Base-by-base conservation (phyloP, 2,329 filamentous ascomycete species). In the Penicillium sp. region DNA sequence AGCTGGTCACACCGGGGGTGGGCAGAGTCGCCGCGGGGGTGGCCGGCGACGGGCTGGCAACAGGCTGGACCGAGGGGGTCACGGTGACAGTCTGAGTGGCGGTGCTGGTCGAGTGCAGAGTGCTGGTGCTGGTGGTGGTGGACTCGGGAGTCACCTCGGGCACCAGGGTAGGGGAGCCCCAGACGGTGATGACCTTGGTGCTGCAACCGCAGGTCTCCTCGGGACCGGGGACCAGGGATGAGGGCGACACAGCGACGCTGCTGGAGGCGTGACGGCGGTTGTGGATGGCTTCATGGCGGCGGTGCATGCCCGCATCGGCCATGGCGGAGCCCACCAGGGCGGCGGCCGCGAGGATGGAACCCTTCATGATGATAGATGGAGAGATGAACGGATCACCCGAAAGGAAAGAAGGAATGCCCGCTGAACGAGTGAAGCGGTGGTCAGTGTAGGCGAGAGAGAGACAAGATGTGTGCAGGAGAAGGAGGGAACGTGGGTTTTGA, bases 131-230 rank as follows among this genome's bases (percentile, higher is more conserved):
- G 37, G 56, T 54, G 46, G 46, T 52, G 50, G 59, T 61, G 34
- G 55, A 51, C 53, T 56, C 58, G 46, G 59, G 48, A 42, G 65
- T 56, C 35, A 65, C 58, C 40, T 61, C 48, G 41, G 65, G 63
- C 24, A 78, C 65, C 66, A 72, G 73, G 57, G 80, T 85, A 47
- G 81, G 71, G 64, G 80, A 75, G 64, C 85, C 86, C 61, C 80
- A 83, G 73, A 80, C 78, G 65, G 84, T 88, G 68, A 79, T 80
- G 72, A 83, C 85, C 75, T 85, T 81, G 67, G 86, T 89, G 56
- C 79, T 85, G 80, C 86, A 91, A 53, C 78, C 78, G 67, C 85
- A 89, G 46, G 71, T 68, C 54, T 76, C 66, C 32, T 72, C 73
- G 53, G 67, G 45, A 49, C 49, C 50, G 41, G 60, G 55, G 45